These are phyloP conservation scores for Monosporascus sp. DNA, from an alignment of 2,329 filamentous ascomycete species.

Conservation along the genomic window DNA sequence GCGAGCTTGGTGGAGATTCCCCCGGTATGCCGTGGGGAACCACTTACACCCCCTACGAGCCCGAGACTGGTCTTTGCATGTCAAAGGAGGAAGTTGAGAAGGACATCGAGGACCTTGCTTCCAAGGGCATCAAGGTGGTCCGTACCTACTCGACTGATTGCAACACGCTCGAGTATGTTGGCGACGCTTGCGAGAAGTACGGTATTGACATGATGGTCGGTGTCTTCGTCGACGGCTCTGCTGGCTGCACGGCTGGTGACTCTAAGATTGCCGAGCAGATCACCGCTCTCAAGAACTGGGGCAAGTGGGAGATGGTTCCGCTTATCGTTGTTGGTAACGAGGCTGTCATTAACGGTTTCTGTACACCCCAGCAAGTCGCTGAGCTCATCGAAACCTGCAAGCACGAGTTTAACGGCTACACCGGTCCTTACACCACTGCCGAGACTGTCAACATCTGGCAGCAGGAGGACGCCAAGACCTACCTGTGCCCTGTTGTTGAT, in stretches of 20 bases:
- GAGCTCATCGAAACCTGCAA: conserved; percentile 65
- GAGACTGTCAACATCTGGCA: conserved; percentile 80
- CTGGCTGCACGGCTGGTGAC: conserved; percentile 52
- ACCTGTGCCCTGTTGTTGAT: conserved; percentile 70
- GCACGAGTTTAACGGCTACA: conserved; percentile 66
- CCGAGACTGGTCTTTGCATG: conserved; percentile 59
- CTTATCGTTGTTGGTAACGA: conserved; percentile 90
- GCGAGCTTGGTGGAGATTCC: conserved; percentile 31
- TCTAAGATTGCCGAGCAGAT: conserved; percentile 69
- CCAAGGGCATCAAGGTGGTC: conserved; percentile 62
- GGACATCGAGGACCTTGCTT: conserved; percentile 59
- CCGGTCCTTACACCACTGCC: conserved; percentile 72
- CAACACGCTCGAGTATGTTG: conserved; percentile 70
- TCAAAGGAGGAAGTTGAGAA: conserved; percentile 45
- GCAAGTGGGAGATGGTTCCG: conserved; percentile 68
- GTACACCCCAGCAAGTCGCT: conserved; percentile 58
- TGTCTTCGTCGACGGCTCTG: conserved; percentile 70
- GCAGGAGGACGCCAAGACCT: conserved; percentile 47
- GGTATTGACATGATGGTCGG: conserved; percentile 79
- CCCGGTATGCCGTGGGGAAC: conserved; percentile 61
- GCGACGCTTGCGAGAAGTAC: conserved; percentile 58
- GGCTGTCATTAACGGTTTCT: conserved; percentile 71
- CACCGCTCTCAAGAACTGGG: conserved; percentile 65
- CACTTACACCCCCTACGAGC: conserved; percentile 72
- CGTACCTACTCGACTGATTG: conserved; percentile 94